Base-by-base conservation (phyloP, 2,329 filamentous ascomycete genomes). In the Talaromyces sp. region DNA sequence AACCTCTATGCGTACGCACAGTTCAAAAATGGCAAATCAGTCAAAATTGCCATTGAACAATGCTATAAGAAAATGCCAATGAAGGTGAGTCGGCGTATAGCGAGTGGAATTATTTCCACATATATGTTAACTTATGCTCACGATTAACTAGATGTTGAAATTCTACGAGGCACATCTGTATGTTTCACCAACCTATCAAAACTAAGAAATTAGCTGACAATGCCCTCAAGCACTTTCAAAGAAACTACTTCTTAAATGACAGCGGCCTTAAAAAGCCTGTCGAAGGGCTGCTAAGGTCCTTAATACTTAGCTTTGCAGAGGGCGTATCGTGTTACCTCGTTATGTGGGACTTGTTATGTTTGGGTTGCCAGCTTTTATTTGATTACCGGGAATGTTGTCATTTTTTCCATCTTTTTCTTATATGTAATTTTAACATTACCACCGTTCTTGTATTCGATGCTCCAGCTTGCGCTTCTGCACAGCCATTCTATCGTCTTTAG, bases 121-220 rank as follows among this genome's bases (percentile, higher is more conserved):
- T 32, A 17, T 52, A 38, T 14, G 9, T 46, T 31, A 50, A 46
- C 29, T 2, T 17, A 14, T 50, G 43, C 41, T 61, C 19, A 56
- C 60, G 14, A 50, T 9, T 14, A 51, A 17, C 10, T 58, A 79
- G 72, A 80, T 81, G 78, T 73, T 81, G 11, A 69, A 74, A 60
- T 81, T 81, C 58, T 81, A 81, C 61, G 79, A 81, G 66, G 67
- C 70, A 43, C 78, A 81, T 66, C 68, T 81, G 76, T 80, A 71
- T 72, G 76, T 69, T 32, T 14, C 13, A 46, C 14, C 13, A 43
- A 24, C 14, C 27, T 50, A 32, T 57, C 32, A 52, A 52, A 21
- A 17, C 11, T 3, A 14, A 10, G 49, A 52, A 17, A 19, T 19
- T 29, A 27, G 11, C 49, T 52, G 17, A 52, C 49, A 14, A 19